Evolutionary conservation across 345 rosid genomes (phyloP), one percentile per base, ranked within the genome.

Genomic region (Linum lewisii): DNA sequence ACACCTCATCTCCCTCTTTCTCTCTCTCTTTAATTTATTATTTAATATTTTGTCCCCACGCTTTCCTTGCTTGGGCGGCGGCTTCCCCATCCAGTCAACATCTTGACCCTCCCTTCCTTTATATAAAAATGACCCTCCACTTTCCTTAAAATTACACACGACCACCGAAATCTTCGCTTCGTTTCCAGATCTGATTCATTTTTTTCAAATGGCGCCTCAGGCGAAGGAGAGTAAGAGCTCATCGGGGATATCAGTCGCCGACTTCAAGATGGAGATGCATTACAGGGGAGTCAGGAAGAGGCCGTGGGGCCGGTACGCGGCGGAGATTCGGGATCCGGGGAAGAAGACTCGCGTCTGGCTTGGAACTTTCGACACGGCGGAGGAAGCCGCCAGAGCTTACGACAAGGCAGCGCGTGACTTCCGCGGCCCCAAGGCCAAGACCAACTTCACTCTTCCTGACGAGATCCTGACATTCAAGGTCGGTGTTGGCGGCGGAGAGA

Each of bases 11-110:
- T 68, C 62, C 68, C 55, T 61, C 5, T 57, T 61, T 80, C 71
- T 80, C 69, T 42, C 68, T 11, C 10, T 34, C 10, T 34, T 34
- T 11, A 6, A 42, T 42, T 4, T 16, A 2, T 16, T 5, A 1
- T 11, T 11, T 42, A 11, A 3, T 16, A 11, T 42, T 42, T 42
- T 42, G 47, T 16, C 18, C 18, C 18, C 67, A 21, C 59, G 32
- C 65, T 59, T 64, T 13, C 53, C 15, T 57, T 21, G 62, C 57
- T 54, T 75, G 84, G 78, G 47, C 78, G 76, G 78, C 79, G 74
- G 66, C 69, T 54, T 7, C 26, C 14, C 23, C 66, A 7, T 32
- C 7, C 67, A 65, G 79, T 74, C 47, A 11, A 42, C 47, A 42
- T 11, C 47, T 42, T 11, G 47, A 11, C 47, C 47, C 16, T 16